Evolutionary conservation across 2,329 filamentous ascomycete genomes (phyloP), one percentile per base, ranked within the genome.

Genomic region (Mycogone perniciosa): DNA sequence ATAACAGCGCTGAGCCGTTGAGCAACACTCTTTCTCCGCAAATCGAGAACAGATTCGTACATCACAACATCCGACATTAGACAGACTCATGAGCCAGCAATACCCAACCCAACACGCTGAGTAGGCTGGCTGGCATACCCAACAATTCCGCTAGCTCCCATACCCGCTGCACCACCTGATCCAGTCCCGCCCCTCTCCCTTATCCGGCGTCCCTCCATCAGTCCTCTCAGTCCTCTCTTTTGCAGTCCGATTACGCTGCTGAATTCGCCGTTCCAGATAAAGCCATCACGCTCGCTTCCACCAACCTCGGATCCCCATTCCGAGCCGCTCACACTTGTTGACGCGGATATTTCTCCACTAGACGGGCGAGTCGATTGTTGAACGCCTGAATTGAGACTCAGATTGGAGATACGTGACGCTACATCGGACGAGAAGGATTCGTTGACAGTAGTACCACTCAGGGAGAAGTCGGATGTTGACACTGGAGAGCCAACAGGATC

Each of bases 171-270:
- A 49, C 52, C 58, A 56, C 13, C 61, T 59, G 27, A 61, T 60
- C 48, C 68, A 57, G 74, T 77, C 7, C 76, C 76, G 3, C 75
- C 77, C 56, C 89, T 76, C 67, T 95, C 89, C 41, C 91, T 76
- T 74, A 96, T 84, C 54, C 92, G 78, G 41, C 92, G 76, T 4
- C 92, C 92, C 68, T 97, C 93, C 93, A 99, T 97, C 58, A 99
- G 68, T 0, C 93, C 93, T 53, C 92, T 78, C 34, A 99, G 68
- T 0, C 93, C 93, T 48, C 93, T 79, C 74, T 99, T 99, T 74
- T 99, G 93, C 57, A 99, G 67, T 0, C 93, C 93, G 59, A 99
- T 95, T 3, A 97, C 92, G 44, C 89, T 89, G 71, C 88, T 91
- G 33, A 92, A 68, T 71, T 95, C 81, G 52, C 86, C 84, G 61